phyloP scores from a whole-genome alignment of 73 alveolate species.

The Paramecium sexaurelia region DNA sequence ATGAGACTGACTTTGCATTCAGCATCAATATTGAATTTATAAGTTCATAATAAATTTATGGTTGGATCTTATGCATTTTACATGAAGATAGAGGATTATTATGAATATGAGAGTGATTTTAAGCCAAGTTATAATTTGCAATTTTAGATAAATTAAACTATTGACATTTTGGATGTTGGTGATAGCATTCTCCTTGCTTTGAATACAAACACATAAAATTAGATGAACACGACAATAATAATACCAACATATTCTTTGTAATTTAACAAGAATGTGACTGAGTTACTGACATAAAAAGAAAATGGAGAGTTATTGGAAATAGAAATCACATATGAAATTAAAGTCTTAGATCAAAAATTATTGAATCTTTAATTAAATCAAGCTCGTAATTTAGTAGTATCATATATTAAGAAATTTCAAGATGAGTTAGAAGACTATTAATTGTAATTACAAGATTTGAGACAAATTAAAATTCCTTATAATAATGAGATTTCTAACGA shows the following conservation, averaged over 20 bases:
- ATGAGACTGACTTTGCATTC: not conserved
- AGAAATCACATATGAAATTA: not conserved
- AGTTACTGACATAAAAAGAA: not conserved
- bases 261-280: not conserved
- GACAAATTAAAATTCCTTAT: not conserved
- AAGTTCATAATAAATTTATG: not conserved
- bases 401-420: slow-evolving; percentile 4
- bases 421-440: slow-evolving; percentile 32
- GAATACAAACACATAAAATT: not conserved
- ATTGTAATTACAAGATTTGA: not conserved
- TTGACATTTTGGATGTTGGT: not conserved
- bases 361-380: not conserved
- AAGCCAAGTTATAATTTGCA: not conserved
- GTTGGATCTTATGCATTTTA: slow-evolving; percentile 39
- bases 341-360: not conserved
- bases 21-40: not conserved
- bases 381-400: not conserved
- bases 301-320: not conserved
- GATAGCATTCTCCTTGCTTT: not conserved
- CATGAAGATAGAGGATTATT: slow-evolving; percentile 26
- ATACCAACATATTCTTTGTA: not conserved
- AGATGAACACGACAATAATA: not conserved
- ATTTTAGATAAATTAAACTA: not conserved
- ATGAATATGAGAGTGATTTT: not conserved
- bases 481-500: not conserved